phyloP scores from a whole-genome alignment of 495 filamentous ascomycete genomes.

The Schizothecium vesticola region DNA sequence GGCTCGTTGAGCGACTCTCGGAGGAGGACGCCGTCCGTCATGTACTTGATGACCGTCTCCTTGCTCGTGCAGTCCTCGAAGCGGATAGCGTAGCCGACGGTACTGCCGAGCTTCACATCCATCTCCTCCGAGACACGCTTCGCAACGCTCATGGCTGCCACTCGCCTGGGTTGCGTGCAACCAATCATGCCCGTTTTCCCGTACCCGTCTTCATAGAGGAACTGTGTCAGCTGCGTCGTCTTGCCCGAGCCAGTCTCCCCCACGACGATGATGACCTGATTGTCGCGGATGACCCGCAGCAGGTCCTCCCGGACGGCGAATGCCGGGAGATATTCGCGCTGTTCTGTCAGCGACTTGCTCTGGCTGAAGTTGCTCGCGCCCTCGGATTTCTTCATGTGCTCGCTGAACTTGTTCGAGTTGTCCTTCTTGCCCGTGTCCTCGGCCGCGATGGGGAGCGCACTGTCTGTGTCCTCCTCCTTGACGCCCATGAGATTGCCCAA shows the following conservation, averaged over 20 bases:
- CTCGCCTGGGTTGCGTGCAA: slow-evolving; percentile 90
- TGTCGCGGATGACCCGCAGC: slow-evolving; percentile 90
- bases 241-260: slow-evolving; percentile 96
- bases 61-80: slow-evolving; percentile 98
- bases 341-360: slow-evolving; percentile 84
- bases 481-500: slow-evolving; percentile 92
- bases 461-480: slow-evolving; percentile 91
- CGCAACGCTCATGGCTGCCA: slow-evolving; percentile 97
- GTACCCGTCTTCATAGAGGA: slow-evolving; percentile 91
- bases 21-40: slow-evolving; percentile 96
- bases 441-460: slow-evolving; percentile 67
- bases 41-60: slow-evolving; percentile 95
- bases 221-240: slow-evolving; percentile 94
- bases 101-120: slow-evolving; percentile 85
- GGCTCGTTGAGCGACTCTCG: slow-evolving; percentile 87
- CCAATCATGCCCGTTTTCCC: slow-evolving; percentile 82
- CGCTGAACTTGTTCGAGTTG: slow-evolving; percentile 74
- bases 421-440: slow-evolving; percentile 54
- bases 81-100: slow-evolving; percentile 95
- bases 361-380: slow-evolving; percentile 90
- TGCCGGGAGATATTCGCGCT: slow-evolving; percentile 89
- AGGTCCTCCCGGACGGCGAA: slow-evolving; percentile 97
- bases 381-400: slow-evolving; percentile 82
- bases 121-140: slow-evolving; percentile 99
- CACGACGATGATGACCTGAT: slow-evolving; percentile 94